Evolutionary conservation across 805 yeast genomes (phyloP).

Genomic region (Ogataea siamensis): DNA sequence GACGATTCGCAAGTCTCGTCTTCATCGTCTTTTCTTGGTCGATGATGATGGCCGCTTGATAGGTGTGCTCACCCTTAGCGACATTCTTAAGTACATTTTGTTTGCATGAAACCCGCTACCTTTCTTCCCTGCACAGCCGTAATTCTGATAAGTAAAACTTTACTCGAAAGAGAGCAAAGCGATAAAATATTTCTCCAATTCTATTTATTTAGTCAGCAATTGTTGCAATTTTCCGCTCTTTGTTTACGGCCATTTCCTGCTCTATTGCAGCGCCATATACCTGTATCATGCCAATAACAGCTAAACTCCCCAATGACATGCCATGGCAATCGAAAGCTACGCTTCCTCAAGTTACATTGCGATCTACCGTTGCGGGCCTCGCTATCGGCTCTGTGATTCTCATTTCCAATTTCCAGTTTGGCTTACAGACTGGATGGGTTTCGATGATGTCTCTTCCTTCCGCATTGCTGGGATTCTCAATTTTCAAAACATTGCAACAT

Average conservation of each 20-base stretch:
- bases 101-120: constrained; percentile 40
- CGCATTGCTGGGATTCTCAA: constrained; percentile 81
- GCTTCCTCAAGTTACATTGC: constrained; percentile 63
- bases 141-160: constrained; percentile 4
- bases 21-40: constrained; percentile 90
- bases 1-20: constrained; percentile 84
- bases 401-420: constrained; percentile 91
- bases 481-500: constrained; percentile 58
- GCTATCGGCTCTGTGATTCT: constrained; percentile 84
- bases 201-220: not conserved
- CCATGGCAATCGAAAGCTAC: constrained; percentile 49
- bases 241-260: not conserved
- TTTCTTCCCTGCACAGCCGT: constrained; percentile 7
- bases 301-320: constrained; percentile 21
- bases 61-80: constrained; percentile 89
- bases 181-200: constrained; percentile 1
- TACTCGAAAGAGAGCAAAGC: constrained; percentile 4
- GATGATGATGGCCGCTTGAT: constrained; percentile 74
- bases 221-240: not conserved
- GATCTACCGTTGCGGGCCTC: constrained; percentile 76
- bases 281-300: constrained; percentile 18
- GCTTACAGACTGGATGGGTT: constrained; percentile 98
- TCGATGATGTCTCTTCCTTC: constrained; percentile 98
- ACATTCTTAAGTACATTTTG: constrained; percentile 79
- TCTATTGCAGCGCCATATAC: not conserved